Base-by-base conservation (phyloP, 805 yeast genomes). In the Starmerella asiatica region DNA sequence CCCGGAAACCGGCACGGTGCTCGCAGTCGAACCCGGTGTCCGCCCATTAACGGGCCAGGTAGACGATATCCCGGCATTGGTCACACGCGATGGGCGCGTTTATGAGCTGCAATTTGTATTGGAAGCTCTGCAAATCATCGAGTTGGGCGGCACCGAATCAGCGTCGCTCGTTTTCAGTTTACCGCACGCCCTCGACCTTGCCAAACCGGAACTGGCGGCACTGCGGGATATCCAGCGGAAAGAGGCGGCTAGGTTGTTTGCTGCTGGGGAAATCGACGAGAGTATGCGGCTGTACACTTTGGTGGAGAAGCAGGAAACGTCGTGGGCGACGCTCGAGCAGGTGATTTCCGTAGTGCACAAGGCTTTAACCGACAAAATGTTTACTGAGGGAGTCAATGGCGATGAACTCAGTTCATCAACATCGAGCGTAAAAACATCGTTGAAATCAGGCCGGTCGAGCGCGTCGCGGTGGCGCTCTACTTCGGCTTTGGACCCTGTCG, bases 291-390 rank as follows among this genome's bases (percentile, higher is more conserved):
- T 44, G 15, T 44, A 40, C 28, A 32, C 42, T 14, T 19, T 8
- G 11, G 24, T 46, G 29, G 51, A 46, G 33, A 42, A 41, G 32
- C 45, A 44, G 29, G 45, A 46, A n/a, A 11, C 11, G 5, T 31
- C 15, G 9, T 21, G 28, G n/a, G 27, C 8, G 15, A 32, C 5
- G 5, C 17, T 32, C 5, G 5, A 20, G 14, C 24, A 15, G 8
- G 34, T 32, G n/a, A 21, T 32, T 20, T 5, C 12, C 8, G 11
- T 32, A 5, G 34, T 32, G 9, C 5, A 21, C 9, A 12, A 5
- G 9, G 32, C 19, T 6, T 15, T 17, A 17, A 6, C 19, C n/a
- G 6, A 19, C 14, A 21, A 30, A 16, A 23, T 23, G 26, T 11
- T 11, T 7, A 11, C 26, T 23, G 17, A 24, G 18, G 11, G 11